Percentiles rank a stretch among this genome's conserved stretches.
phyloP scores from a whole-genome alignment of 164 flowering plant species.

The Saururus chinensis region DNA sequence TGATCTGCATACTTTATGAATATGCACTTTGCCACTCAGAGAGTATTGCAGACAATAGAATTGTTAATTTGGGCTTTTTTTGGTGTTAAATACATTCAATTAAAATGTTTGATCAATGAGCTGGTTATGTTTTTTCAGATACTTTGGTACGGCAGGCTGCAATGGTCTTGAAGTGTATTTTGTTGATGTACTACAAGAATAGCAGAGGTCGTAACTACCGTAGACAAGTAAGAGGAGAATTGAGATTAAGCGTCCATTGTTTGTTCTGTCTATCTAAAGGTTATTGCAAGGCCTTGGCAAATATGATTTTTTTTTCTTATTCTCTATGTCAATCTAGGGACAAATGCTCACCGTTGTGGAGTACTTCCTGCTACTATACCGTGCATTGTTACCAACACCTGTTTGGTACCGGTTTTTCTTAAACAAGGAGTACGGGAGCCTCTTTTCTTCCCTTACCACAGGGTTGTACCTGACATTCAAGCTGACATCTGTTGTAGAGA shows the following conservation, averaged over 20 bases:
- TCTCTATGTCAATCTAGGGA: constrained; percentile 38
- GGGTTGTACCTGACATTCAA: constrained; percentile 93
- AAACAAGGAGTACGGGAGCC: constrained; percentile 98
- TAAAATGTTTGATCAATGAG: not conserved
- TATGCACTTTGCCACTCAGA: not conserved
- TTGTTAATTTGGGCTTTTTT: not conserved
- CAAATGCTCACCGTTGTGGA: constrained; percentile 95
- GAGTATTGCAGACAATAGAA: not conserved
- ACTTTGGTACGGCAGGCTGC: constrained; percentile 90
- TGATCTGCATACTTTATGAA: too few relatives aligned
- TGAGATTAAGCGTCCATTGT: not conserved
- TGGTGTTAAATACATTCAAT: not conserved
- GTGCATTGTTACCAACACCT: constrained; percentile 91
- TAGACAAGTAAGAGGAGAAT: constrained; percentile 49
- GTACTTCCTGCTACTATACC: constrained; percentile 79
- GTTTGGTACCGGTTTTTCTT: constrained; percentile 99
- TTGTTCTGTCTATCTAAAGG: not conserved
- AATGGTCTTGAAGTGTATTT: constrained; percentile 67
- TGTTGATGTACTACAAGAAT: constrained; percentile 83
- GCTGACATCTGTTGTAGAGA: constrained; percentile 94
- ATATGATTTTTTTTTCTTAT: not conserved
- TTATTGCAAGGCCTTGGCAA: not conserved
- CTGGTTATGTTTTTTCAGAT: constrained; percentile 38
- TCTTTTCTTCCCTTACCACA: constrained; percentile 95
- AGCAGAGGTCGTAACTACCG: constrained; percentile 88